Evolutionary conservation across 2,329 filamentous ascomycete genomes (phyloP), one percentile per base, ranked within the genome.

Genomic region (Penicillium sp.): DNA sequence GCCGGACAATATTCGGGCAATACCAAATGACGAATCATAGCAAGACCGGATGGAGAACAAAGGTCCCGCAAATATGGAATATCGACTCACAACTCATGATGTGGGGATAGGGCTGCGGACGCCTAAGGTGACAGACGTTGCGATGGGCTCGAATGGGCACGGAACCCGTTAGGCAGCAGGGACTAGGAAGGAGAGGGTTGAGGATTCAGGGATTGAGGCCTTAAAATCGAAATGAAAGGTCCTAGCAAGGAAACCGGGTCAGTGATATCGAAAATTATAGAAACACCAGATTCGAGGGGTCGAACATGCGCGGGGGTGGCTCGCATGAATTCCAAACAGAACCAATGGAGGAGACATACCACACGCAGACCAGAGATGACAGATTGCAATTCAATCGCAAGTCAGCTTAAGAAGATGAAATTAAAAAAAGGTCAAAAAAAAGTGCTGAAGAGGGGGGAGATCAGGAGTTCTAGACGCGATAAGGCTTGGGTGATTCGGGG

Each of bases 21-120:
- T 10, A 16, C 18, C 25, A 38, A 42, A 31, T n/a, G 18, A 27
- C 56, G 34, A 52, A 49, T 39, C 48, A 52, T 46, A 50, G 32
- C n/a, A 45, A 37, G 34, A 41, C 27, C 25, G 35, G n/a, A 41
- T 7, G 44, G 29, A 35, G 21, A 9, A 41, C 39, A 39, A 47
- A 50, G 46, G 54, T 53, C 31, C 55, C 35, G n/a, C 21, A 50
- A 25, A 49, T 42, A 59, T 49, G 25, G 38, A 46, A 58, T 55
- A 25, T 48, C 53, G 60, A 65, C 63, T 65, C 59, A 65, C 63
- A 65, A 58, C 63, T 65, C 63, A 65, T 65, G 45, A 50, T 65
- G 59, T 60, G 55, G 50, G 57, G 50, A 54, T 56, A 58, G 55
- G 62, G 59, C 57, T 59, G 50, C 37, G 57, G 45, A 38, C 27